phyloP scores from a whole-genome alignment of 768 basidiomycete genomes.

The Gymnopilus dilepis region DNA sequence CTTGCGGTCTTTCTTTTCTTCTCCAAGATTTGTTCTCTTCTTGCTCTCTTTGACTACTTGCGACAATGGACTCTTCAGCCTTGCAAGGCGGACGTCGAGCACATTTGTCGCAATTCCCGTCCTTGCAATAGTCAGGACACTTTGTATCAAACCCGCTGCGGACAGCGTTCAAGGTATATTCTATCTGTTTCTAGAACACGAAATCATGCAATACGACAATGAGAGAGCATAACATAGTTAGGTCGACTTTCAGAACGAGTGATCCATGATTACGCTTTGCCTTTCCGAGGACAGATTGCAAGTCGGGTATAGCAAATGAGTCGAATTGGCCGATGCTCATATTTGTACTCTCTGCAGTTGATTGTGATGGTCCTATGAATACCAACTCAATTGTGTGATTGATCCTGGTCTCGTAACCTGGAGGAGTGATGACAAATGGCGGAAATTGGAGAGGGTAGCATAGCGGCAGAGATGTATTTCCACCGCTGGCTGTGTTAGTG shows the following conservation, averaged over 20 bases:
- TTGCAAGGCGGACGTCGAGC: too few relatives aligned
- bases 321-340: neutral
- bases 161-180: too few relatives aligned
- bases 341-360: neutral
- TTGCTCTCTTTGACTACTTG: too few relatives aligned
- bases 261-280: neutral
- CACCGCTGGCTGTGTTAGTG: neutral
- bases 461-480: neutral
- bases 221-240: neutral
- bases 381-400: neutral
- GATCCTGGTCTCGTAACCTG: neutral
- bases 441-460: slow-evolving; percentile 2
- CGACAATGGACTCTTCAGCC: too few relatives aligned
- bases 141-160: too few relatives aligned
- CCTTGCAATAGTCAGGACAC: too few relatives aligned
- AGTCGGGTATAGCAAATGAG: neutral
- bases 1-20: too few relatives aligned
- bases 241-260: neutral
- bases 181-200: too few relatives aligned
- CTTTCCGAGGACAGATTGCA: neutral
- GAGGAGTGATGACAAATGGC: neutral
- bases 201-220: too few relatives aligned
- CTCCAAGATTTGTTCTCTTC: too few relatives aligned
- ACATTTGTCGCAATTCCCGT: too few relatives aligned
- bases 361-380: neutral